Evolutionary conservation across 805 yeast species (phyloP), one percentile per base, ranked within the genome.

Genomic region (Metschnikowia corniflorae): DNA sequence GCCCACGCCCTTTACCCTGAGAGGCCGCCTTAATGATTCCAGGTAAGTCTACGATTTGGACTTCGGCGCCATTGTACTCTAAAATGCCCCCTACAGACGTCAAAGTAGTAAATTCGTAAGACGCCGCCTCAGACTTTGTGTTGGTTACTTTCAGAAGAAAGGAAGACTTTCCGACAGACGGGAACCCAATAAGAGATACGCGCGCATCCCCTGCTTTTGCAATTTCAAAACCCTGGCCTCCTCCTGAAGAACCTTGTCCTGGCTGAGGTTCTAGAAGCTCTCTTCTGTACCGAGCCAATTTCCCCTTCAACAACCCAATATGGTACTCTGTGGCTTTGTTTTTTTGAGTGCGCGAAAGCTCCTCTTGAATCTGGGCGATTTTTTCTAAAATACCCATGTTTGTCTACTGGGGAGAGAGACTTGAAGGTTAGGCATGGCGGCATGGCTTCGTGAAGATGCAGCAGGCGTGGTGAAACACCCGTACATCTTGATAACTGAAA

Each of bases 251-350:
- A 3, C 82, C 75, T 17, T 79, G 73, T 0, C 87, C 86, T 1
- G 91, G 82, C 28, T 86, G 82, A 6, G 97, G 97, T 48, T 89
- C 97, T 31, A 91, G 70, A 33, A 91, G 72, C 68, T 91, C 96
- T 53, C 94, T 81, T 56, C 97, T 76, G 55, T 85, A 85, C 46
- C 95, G 73, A 7, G 98, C 98, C 28, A 93, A 75, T 59, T 91
- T 93, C 37, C 97, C 98, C 63, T 91, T 89, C 36, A 93, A 70
- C 16, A 91, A 75, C 46, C 98, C 97, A 55, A 91, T 73, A 60
- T 91, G 98, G 61, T 93, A 89, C 68, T 91, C 97, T 1, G 98
- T 91, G 45, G 98, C 97, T 65, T 91, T 91, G 58, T 91, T 91
- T 70, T 93, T 91, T 59, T 91, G 98, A 21, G 98, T 91, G 44